phyloP scores from a whole-genome alignment of 2,329 filamentous ascomycete species.

The Hypoxylon sp. region DNA sequence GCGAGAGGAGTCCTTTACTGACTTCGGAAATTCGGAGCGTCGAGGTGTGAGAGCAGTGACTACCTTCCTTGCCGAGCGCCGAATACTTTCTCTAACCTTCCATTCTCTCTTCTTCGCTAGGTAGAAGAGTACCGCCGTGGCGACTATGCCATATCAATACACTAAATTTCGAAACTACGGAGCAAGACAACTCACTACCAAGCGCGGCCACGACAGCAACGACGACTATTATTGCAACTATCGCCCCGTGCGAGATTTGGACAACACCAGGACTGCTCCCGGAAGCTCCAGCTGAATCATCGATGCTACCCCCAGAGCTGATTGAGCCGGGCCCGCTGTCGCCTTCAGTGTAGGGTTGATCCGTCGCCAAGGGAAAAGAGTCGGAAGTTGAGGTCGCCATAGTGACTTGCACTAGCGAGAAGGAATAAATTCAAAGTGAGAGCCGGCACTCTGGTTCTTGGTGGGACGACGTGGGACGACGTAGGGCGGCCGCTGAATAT shows the following conservation, averaged over 20 bases:
- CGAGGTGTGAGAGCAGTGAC: slow-evolving; percentile 74
- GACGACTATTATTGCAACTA: slow-evolving; percentile 82
- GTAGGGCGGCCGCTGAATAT: slow-evolving; percentile 36
- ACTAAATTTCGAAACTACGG: neutral
- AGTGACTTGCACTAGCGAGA: slow-evolving; percentile 46
- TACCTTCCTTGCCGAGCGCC: slow-evolving; percentile 75
- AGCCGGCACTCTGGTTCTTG: slow-evolving; percentile 43
- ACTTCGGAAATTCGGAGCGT: slow-evolving; percentile 71
- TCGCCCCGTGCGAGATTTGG: slow-evolving; percentile 75
- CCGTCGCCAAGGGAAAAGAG: slow-evolving; percentile 62
- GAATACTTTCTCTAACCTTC: slow-evolving; percentile 80
- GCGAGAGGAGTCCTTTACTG: slow-evolving; percentile 64
- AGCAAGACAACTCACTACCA: slow-evolving; percentile 71
- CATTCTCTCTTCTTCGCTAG: slow-evolving; percentile 88
- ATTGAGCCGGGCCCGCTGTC: slow-evolving; percentile 54
- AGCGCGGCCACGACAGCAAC: slow-evolving; percentile 76
- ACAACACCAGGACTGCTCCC: slow-evolving; percentile 73
- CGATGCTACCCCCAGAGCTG: slow-evolving; percentile 57
- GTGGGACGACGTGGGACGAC: slow-evolving; percentile 44
- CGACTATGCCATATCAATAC: slow-evolving; percentile 62
- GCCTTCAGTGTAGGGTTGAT: slow-evolving; percentile 55
- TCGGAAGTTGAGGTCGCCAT: slow-evolving; percentile 60
- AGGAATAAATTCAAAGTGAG: slow-evolving; percentile 29
- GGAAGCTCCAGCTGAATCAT: slow-evolving; percentile 74
- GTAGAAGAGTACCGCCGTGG: slow-evolving; percentile 78